Base-by-base conservation (phyloP, 2,329 filamentous ascomycete species). In the Nectriaceae sp. region DNA sequence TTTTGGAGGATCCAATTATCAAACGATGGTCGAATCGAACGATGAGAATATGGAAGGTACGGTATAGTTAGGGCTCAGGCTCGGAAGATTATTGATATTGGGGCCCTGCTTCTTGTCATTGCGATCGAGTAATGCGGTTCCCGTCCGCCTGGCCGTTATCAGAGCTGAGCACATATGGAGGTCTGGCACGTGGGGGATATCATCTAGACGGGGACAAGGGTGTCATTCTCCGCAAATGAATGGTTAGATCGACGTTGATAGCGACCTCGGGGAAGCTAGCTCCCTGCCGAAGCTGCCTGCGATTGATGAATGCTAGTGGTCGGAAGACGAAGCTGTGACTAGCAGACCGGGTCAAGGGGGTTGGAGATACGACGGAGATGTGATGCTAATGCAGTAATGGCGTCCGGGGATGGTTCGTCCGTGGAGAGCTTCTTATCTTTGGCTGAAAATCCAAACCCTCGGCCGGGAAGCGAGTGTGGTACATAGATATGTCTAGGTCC, bases 41-140 rank as follows among this genome's bases (percentile, higher is more conserved):
- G 10, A 31, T 31, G 26, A 8, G 26, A 31, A 31, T 8, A 15
- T 10, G 26, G 46, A 54, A 50, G 48, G 47, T n/a, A n/a, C n/a
- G n/a, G n/a, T n/a, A n/a, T n/a, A n/a, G n/a, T n/a, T n/a, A n/a
- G n/a, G n/a, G n/a, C n/a, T n/a, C n/a, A n/a, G n/a, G n/a, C n/a
- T n/a, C n/a, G n/a, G n/a, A n/a, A n/a, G n/a, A 51, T 36, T 38
- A 31, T 31, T 31, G 26, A 8, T 31, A 31, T 8, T 31, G 26
- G 26, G 26, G 26, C 26, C 26, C 26, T 10, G 26, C 26, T 8
- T 31, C 10, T 10, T 31, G 26, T 15, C 26, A 15, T 15, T 8
- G 15, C 26, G 26, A 31, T 31, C 10, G 26, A 31, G 26, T 31
- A 15, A 31, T 31, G 26, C 10, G 26, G 8, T 31, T 31, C 15